Conservation (phyloP, 2,329 filamentous ascomycete genomes). For the Incumbomyces lentus region DNA sequence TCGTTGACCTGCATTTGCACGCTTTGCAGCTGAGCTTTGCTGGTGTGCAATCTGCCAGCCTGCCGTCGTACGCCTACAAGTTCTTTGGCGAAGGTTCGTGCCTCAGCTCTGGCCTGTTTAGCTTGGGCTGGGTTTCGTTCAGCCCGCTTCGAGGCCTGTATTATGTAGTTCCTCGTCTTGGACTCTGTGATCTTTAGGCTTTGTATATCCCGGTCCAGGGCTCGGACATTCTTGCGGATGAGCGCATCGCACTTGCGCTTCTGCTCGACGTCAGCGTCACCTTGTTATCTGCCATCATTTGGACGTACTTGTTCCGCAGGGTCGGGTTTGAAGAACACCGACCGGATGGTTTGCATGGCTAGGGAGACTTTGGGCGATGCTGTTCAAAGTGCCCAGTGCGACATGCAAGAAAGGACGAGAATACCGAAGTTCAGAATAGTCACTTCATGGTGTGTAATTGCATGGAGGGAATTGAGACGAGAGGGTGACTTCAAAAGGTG, state of each 20-base stretch:
- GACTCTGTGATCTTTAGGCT: constrained; percentile 66
- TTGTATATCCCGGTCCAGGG: constrained; percentile 85
- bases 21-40: constrained; percentile 81
- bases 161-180: constrained; percentile 77
- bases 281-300: constrained; percentile 2
- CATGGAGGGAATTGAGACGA: no score
- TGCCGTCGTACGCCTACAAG: constrained; percentile 74
- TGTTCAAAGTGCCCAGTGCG: no score
- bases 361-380: background rate
- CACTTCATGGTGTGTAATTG: no score
- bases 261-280: constrained; percentile 37
- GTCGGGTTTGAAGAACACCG: constrained; percentile 83
- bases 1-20: constrained; percentile 98
- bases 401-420: no score
- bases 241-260: constrained; percentile 90
- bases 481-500: no score
- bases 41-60: constrained; percentile 63
- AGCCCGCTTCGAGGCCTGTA: constrained; percentile 69
- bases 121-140: constrained; percentile 69
- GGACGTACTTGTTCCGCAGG: constrained; percentile 74
- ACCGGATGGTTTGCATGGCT: constrained; percentile 73
- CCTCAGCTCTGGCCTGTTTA: constrained; percentile 69
- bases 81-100: constrained; percentile 79
- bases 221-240: constrained; percentile 80
- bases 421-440: no score